Evolutionary conservation across 345 rosid genomes (phyloP), one percentile per base, ranked within the genome.

Genomic region (Camelina hispida): DNA sequence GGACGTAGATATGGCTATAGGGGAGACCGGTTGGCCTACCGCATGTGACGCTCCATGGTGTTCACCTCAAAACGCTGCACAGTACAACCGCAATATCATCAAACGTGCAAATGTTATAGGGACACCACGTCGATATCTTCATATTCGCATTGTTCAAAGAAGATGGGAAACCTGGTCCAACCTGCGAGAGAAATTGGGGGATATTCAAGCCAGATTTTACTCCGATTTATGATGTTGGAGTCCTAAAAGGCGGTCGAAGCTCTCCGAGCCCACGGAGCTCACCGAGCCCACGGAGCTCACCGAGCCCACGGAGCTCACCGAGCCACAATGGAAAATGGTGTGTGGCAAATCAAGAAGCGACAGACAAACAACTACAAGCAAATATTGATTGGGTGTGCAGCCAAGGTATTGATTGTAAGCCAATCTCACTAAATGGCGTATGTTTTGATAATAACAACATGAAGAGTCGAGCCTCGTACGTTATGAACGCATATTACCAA

Each of bases 91-190:
- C 12, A 67, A 75, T 56, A 47, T 75, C 59, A 66, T 75, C n/a
- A 55, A 46, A 51, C 50, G 79, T 44, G 53, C 22, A 20, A 1
- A 55, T 3, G 35, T 17, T 23, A 58, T 56, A 54, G 73, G 62
- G 10, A 75, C 79, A 35, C 79, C 76, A 85, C 47, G 69, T 91
- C 2, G 86, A 85, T 42, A 91, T 89, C 1, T 87, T 70, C 75
- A 5, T 93, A 43, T 93, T 91, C 56, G 93, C 98, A 3, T 77
- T 93, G 63, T 93, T 93, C 60, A 93, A 93, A 28, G 97, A 93
- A 83, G 73, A 93, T 43, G 79, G 84, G 9, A 93, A 93, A 71
- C 0, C 79, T 14, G 98, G 97, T 11, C 88, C 93, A 23, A 88
- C 91, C 0, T 71, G 86, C 1, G 97, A 91, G 80, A 72, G 86